These are phyloP conservation scores for Saccharomycopsis amapae DNA, from an alignment of 805 yeast species.

Conservation along the genomic window DNA sequence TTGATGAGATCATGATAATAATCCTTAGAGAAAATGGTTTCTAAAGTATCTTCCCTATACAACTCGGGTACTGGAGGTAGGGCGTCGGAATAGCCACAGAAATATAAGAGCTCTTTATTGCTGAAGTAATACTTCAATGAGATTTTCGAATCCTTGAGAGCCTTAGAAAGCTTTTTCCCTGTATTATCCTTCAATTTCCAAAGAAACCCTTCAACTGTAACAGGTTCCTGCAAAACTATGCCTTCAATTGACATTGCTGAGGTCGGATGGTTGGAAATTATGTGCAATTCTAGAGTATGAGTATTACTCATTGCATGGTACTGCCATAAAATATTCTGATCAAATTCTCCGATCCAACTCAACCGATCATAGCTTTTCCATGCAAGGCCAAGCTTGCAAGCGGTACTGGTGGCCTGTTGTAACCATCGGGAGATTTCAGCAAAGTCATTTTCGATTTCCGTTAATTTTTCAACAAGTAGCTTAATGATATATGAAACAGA, in stretches of 20 bases:
- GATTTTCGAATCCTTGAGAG: constrained; percentile 38
- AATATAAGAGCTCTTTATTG: constrained; percentile 53
- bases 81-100: no score
- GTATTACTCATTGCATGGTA: constrained; percentile 37
- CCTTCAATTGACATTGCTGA: constrained; percentile 23
- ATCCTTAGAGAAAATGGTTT: no score
- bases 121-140: constrained; percentile 60
- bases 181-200: constrained; percentile 29
- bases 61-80: no score
- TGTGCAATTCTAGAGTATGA: constrained; percentile 57
- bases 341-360: constrained; percentile 55
- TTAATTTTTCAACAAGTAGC: constrained; percentile 4
- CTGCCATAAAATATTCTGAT: constrained; percentile 36
- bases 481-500: constrained; percentile 14
- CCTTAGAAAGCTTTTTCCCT: neutral
- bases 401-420: constrained; percentile 25
- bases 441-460: constrained; percentile 5
- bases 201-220: constrained; percentile 77
- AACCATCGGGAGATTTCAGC: constrained; percentile 26
- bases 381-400: constrained; percentile 42
- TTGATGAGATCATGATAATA: no score
- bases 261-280: constrained; percentile 35
- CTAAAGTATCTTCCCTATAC: no score
- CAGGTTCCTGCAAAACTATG: constrained; percentile 44
- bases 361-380: constrained; percentile 68